Evolutionary conservation across 75 land plant species (phyloP), one percentile per base, ranked within the genome.

Genomic region (Selaginella tamariscina): DNA sequence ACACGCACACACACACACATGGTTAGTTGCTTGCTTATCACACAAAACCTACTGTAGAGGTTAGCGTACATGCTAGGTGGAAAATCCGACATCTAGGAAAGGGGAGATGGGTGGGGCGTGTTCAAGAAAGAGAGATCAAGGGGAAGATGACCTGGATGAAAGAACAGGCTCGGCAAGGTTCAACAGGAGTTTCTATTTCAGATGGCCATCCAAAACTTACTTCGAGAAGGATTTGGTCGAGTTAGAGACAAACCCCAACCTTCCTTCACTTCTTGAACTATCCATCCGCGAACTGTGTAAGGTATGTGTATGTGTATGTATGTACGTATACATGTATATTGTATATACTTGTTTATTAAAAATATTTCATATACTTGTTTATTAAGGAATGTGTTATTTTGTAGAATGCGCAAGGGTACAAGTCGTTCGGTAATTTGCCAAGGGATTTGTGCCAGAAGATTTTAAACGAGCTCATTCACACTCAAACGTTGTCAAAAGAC

Each of bases 371-470:
- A 5, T 39, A 5, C 49, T 39, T 39, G 49, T 39, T 15, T 5
- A 39, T 15, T 39, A 5, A 39, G n/a, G n/a, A n/a, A n/a, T n/a
- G n/a, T n/a, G n/a, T 44, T 56, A 24, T 56, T 72, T 26, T 1
- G 27, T 83, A 95, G 99, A 84, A 77, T 23, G 81, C 87, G 1
- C 64, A 64, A 57, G 65, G 71, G 27, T 81, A 87, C 56, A 65
- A 29, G 1, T 75, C 79, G 30, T 85, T 95, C 28, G 73, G 81
- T 2, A 70, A 73, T 74, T 73, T 95, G 1, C 99, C 99, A 54
- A 92, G 92, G 68, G 99, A 95, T 63, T 60, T 95, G 64, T 87
- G 78, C 32, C 99, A 95, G 74, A 91, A 82, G 64, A 81, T 95
- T 56, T 79, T 95, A 60, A 83, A 88, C 76, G 92, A 95, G 66